phyloP scores from a whole-genome alignment of 176 grass and related monocot species.

The Thinopyrum elongatum region DNA sequence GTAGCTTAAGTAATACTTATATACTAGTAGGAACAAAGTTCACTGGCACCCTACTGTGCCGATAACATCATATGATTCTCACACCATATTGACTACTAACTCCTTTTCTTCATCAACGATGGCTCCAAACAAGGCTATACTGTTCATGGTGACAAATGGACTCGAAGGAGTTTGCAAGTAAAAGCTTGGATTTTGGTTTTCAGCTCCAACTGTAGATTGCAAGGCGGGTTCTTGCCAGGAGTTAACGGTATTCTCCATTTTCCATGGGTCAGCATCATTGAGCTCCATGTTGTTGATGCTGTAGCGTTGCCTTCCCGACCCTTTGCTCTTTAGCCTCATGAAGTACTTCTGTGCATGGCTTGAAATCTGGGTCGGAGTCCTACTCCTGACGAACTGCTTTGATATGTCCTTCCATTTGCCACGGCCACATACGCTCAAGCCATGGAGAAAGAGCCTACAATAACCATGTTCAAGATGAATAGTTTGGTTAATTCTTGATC shows the following conservation, averaged over 20 bases:
- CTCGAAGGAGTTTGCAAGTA: not conserved
- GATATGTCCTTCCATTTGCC: conserved; percentile 33
- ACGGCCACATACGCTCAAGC: not conserved
- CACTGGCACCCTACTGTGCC: too few species aligned
- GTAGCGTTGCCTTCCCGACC: not conserved
- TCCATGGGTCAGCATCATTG: not conserved
- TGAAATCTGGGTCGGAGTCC: not conserved
- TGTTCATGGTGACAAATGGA: not conserved
- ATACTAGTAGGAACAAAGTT: too few species aligned
- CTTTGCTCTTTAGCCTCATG: not conserved
- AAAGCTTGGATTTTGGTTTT: not conserved
- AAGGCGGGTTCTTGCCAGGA: not conserved
- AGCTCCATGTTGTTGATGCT: conserved; percentile 14
- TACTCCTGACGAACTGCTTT: conserved; percentile 18
- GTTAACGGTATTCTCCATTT: not conserved
- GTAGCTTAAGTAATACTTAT: too few species aligned
- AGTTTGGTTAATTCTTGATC: not conserved
- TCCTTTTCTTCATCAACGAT: too few species aligned
- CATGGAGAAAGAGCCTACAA: conserved; percentile 15
- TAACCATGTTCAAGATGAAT: not conserved
- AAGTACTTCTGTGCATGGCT: conserved; percentile 41
- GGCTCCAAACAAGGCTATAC: too few species aligned
- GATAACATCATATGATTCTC: too few species aligned
- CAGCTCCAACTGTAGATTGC: too few species aligned
- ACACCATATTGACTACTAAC: too few species aligned